Percentiles rank a stretch among this genome's conserved stretches.
phyloP scores from a whole-genome alignment of 2,329 filamentous ascomycete species.

The Ilyonectria destructans region DNA sequence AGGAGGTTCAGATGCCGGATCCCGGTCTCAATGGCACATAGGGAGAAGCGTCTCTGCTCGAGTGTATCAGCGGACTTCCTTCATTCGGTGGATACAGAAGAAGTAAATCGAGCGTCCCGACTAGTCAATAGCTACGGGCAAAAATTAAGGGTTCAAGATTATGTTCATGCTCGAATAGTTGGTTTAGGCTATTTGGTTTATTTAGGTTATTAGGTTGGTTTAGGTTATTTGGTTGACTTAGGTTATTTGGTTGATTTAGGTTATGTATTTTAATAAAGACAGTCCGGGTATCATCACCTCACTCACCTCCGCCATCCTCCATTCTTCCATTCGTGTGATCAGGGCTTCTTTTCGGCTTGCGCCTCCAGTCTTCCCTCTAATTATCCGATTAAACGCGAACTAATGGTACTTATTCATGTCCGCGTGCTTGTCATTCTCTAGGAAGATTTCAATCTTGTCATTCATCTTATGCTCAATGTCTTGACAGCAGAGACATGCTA shows the following conservation, averaged over 20 bases:
- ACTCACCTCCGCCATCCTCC: neutral
- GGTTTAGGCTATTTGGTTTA: too few species aligned
- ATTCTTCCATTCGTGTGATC: neutral
- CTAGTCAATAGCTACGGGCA: too few species aligned
- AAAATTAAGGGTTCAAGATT: neutral
- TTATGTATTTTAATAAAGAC: neutral
- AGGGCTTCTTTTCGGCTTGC: neutral
- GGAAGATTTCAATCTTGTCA: slow-evolving; percentile 56
- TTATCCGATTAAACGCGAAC: neutral
- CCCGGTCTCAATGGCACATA: too few species aligned
- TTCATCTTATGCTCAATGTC: slow-evolving; percentile 56
- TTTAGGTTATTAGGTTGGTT: too few species aligned
- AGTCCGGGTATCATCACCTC: neutral
- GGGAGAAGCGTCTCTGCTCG: too few species aligned
- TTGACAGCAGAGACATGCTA: slow-evolving; percentile 46
- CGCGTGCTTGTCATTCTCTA: slow-evolving; percentile 54
- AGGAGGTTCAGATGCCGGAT: neutral
- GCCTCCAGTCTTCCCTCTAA: slow-evolving; percentile 1
- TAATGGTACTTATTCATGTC: slow-evolving; percentile 52
- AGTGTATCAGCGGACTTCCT: too few species aligned
- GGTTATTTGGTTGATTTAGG: neutral
- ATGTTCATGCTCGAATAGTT: too few species aligned
- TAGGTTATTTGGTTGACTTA: too few species aligned
- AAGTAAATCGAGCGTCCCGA: too few species aligned
- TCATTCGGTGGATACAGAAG: too few species aligned